Conservation (phyloP, 352 stramenopile genomes). For the Albugo candida region DNA sequence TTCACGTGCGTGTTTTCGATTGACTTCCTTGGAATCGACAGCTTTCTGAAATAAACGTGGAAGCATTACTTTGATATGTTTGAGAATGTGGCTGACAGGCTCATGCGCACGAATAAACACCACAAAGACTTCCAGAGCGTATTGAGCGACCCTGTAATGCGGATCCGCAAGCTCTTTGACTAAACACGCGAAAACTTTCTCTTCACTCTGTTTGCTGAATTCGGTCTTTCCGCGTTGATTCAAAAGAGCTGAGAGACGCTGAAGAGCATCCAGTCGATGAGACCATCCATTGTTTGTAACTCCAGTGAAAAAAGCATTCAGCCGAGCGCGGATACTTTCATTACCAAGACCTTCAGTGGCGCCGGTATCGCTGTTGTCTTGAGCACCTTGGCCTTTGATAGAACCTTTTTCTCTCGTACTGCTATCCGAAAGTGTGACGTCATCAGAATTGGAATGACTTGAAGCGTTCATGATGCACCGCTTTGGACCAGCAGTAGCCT, state of each 20-base stretch:
- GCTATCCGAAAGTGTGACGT: too few species aligned
- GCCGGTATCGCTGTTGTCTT: too few species aligned
- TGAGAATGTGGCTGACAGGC: conserved; percentile 16
- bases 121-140: conserved; percentile 35
- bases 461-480: too few species aligned
- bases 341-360: not conserved
- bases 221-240: conserved; percentile 8
- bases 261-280: conserved; percentile 31
- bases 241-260: not conserved
- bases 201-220: conserved; percentile 33
- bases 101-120: conserved; percentile 21
- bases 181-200: conserved; percentile 25
- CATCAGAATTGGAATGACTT: too few species aligned
- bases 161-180: conserved; percentile 45
- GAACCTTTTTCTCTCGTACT: too few species aligned
- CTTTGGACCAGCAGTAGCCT: too few species aligned
- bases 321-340: conserved; percentile 1
- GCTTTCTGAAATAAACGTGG: conserved; percentile 54
- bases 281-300: conserved; percentile 37
- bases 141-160: conserved; percentile 58
- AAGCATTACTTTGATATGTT: conserved; percentile 34
- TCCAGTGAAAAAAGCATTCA: not conserved
- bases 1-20: conserved; percentile 24
- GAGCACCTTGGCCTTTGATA: too few species aligned
- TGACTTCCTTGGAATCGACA: conserved; percentile 51